Conservation (phyloP, 352 stramenopile species). For the Bremia lactucae region DNA sequence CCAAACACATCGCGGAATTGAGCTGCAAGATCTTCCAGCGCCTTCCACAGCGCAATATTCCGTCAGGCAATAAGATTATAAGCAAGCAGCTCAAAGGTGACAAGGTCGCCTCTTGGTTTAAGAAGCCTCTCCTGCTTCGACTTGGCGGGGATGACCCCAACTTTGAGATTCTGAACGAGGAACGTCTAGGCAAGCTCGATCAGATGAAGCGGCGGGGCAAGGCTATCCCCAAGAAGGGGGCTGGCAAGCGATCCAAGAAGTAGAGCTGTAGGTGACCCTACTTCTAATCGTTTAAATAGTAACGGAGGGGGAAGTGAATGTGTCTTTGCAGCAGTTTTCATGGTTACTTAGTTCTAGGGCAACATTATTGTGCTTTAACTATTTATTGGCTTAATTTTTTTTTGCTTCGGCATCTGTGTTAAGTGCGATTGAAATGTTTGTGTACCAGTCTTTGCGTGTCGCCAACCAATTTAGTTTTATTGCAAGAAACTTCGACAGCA, state of each 20-base stretch:
- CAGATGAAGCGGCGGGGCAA: conserved; percentile 84
- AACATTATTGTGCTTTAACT: no score
- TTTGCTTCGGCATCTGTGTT: not conserved
- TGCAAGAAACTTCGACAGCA: not conserved
- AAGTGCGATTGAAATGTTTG: not conserved
- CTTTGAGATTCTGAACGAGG: conserved; percentile 73
- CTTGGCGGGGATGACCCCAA: conserved; percentile 75
- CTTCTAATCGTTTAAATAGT: no score
- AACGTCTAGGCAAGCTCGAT: conserved; percentile 66
- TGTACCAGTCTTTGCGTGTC: no score
- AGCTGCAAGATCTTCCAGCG: conserved; percentile 85
- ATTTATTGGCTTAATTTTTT: not conserved
- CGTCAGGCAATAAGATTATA: conserved; percentile 84
- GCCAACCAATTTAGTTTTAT: no score
- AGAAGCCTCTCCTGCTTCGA: conserved; percentile 67
- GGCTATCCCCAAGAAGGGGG: conserved; percentile 79
- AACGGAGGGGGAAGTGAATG: no score
- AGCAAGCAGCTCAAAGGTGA: conserved; percentile 84
- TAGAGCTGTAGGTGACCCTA: conserved; percentile 15
- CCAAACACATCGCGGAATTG: conserved; percentile 66
- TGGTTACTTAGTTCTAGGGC: conserved; percentile 7
- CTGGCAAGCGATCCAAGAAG: conserved; percentile 82
- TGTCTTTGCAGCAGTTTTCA: no score
- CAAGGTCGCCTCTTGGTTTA: conserved; percentile 80
- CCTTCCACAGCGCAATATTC: conserved; percentile 66